A percentile compares a stretch with the other conserved stretches of the same genome.
Evolutionary conservation across 352 stramenopile species (phyloP).

Genomic region (Blastocystis sp.): DNA sequence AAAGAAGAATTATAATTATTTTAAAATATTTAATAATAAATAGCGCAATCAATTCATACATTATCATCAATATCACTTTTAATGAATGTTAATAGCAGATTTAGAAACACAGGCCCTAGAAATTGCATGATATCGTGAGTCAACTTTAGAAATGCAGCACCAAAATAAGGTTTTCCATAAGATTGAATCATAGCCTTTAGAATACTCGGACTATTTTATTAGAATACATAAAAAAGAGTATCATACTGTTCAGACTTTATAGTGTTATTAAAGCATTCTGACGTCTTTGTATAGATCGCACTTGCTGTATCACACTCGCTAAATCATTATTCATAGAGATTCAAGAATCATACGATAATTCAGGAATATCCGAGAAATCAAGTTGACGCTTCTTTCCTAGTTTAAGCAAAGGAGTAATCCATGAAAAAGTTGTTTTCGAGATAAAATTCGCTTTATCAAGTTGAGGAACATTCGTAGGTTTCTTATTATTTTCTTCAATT

Average conservation of each 20-base stretch:
- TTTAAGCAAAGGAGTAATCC: slow-evolving; percentile 62
- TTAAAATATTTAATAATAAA: too few species aligned
- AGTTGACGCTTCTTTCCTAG: slow-evolving; percentile 57
- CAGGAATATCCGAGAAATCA: slow-evolving; percentile 58
- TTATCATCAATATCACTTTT: slow-evolving; percentile 43
- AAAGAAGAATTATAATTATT: too few species aligned
- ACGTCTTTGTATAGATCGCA: not conserved
- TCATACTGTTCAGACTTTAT: slow-evolving; percentile 28
- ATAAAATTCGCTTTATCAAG: slow-evolving; percentile 40
- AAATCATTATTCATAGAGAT: slow-evolving; percentile 40
- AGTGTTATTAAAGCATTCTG: slow-evolving; percentile 19
- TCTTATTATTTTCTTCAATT: too few species aligned
- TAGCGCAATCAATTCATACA: too few species aligned
- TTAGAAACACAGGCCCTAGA: slow-evolving; percentile 60
- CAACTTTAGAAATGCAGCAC: slow-evolving; percentile 67
- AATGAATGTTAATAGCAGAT: slow-evolving; percentile 55
- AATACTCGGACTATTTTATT: slow-evolving; percentile 5
- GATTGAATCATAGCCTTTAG: slow-evolving; percentile 29
- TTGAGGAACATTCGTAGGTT: too few species aligned
- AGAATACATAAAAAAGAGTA: not conserved
- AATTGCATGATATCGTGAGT: slow-evolving; percentile 69
- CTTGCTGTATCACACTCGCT: slow-evolving; percentile 10
- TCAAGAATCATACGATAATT: slow-evolving; percentile 53
- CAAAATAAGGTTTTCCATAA: slow-evolving; percentile 67
- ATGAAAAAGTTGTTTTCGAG: slow-evolving; percentile 56